phyloP scores from a whole-genome alignment of 768 basidiomycete genomes.

The Cystoderma amianthinum region DNA sequence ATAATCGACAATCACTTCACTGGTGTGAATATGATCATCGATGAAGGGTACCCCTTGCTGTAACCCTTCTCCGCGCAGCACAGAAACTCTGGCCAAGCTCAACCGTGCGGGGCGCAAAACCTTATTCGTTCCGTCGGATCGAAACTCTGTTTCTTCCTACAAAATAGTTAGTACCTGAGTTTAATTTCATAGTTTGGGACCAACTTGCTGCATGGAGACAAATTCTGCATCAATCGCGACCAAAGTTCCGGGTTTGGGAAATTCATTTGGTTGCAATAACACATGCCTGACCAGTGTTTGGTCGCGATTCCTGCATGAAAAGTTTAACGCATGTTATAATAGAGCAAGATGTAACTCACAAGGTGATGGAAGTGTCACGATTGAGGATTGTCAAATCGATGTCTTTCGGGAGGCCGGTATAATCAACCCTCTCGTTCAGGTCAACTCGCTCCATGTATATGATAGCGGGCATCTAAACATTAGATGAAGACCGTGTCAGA shows the following conservation, averaged over 20 bases:
- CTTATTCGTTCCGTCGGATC: slow-evolving; percentile 92
- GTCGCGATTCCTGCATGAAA: slow-evolving; percentile 62
- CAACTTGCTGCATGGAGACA: slow-evolving; percentile 90
- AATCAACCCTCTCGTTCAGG: slow-evolving; percentile 49
- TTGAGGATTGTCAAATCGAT: slow-evolving; percentile 73
- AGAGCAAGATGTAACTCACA: slow-evolving; percentile 38
- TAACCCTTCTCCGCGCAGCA: slow-evolving; percentile 78
- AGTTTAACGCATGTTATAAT: background rate
- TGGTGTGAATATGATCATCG: slow-evolving; percentile 97
- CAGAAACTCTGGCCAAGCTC: slow-evolving; percentile 91
- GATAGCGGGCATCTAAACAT: slow-evolving; percentile 70
- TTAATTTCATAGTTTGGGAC: slow-evolving; percentile 1
- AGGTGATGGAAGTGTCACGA: slow-evolving; percentile 83
- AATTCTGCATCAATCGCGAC: slow-evolving; percentile 98
- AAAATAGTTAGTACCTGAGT: slow-evolving; percentile 1
- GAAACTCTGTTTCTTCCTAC: slow-evolving; percentile 91
- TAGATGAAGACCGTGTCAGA: slow-evolving; percentile 8
- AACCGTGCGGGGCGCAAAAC: slow-evolving; percentile 87
- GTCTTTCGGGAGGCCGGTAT: slow-evolving; percentile 51
- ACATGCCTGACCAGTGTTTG: slow-evolving; percentile 70
- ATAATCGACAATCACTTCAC: slow-evolving; percentile 93
- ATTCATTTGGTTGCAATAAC: slow-evolving; percentile 60
- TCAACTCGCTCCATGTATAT: slow-evolving; percentile 83
- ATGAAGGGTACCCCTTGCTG: slow-evolving; percentile 88
- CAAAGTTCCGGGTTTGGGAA: slow-evolving; percentile 80